Percentiles rank a stretch among this genome's conserved stretches.
Conservation (phyloP, 129 eudicot genomes). For the Kitagawia praeruptora region DNA sequence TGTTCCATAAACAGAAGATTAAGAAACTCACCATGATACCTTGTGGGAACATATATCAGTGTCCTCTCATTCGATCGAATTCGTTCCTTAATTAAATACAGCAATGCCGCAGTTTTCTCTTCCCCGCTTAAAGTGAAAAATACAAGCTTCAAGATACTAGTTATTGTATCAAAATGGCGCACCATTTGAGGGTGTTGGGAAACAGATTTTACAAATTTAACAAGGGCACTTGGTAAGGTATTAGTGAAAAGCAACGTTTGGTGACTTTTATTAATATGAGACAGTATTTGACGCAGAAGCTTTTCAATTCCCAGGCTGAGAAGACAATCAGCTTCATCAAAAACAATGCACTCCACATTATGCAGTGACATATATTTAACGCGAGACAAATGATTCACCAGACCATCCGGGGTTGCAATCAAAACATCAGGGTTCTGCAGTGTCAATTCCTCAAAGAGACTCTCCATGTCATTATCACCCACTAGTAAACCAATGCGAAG, state of each 20-base stretch:
- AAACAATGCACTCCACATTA: conserved; percentile 78
- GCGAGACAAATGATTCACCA: conserved; percentile 80
- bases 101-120: too few relatives aligned
- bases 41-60: conserved; percentile 69
- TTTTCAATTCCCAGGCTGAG: conserved; percentile 92
- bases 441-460: conserved; percentile 79
- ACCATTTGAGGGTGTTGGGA: too few relatives aligned
- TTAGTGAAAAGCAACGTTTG: too few relatives aligned
- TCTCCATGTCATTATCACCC: too few relatives aligned
- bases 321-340: conserved; percentile 92
- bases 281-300: conserved; percentile 66
- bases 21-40: conserved; percentile 81
- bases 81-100: too few relatives aligned
- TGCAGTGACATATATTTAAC: conserved; percentile 81
- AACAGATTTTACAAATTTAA: too few relatives aligned
- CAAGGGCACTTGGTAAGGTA: too few relatives aligned
- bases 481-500: too few relatives aligned
- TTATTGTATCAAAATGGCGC: too few relatives aligned
- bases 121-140: too few relatives aligned
- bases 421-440: conserved; percentile 67
- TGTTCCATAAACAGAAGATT: conserved; percentile 21
- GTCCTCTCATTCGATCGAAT: conserved; percentile 10
- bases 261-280: conserved; percentile 48
- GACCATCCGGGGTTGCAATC: conserved; percentile 92
- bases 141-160: too few relatives aligned